phyloP scores from a whole-genome alignment of 768 basidiomycete genomes.

The Tricholoma terreum region DNA sequence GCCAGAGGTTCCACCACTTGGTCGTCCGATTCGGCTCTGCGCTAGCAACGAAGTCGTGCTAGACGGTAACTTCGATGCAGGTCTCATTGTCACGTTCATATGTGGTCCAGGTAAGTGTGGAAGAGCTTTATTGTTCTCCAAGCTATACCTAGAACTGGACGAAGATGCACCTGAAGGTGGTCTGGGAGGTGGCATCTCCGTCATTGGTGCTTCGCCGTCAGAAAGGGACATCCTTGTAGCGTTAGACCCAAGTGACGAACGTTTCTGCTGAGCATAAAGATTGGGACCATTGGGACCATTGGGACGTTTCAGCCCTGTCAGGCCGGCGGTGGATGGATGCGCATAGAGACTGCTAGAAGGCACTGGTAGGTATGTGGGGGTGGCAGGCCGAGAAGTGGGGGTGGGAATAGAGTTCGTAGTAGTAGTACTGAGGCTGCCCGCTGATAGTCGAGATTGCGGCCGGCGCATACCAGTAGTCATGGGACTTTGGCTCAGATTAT shows the following conservation, averaged over 20 bases:
- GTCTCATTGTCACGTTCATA: conserved; percentile 47
- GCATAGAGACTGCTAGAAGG: conserved; percentile 52
- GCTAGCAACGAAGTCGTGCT: conserved; percentile 32
- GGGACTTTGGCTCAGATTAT: conserved; percentile 40
- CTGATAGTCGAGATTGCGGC: conserved; percentile 73
- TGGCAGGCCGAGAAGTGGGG: conserved; percentile 66
- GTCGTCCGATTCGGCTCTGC: conserved; percentile 49
- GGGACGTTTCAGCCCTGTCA: conserved; percentile 56
- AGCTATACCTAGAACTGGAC: conserved; percentile 24
- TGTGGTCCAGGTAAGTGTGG: conserved; percentile 41
- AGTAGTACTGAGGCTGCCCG: conserved; percentile 45
- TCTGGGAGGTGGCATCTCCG: conserved; percentile 31
- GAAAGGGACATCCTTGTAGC: conserved; percentile 27
- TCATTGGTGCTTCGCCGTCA: conserved; percentile 30
- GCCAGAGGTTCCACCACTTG: conserved; percentile 31
- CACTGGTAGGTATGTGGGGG: conserved; percentile 75
- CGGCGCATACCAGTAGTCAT: conserved; percentile 50
- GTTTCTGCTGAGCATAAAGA: conserved; percentile 45
- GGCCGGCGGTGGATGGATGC: conserved; percentile 36
- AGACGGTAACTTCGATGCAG: conserved; percentile 39
- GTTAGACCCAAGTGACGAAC: conserved; percentile 60
- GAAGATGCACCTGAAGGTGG: conserved; percentile 27
- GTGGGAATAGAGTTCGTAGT: conserved; percentile 65
- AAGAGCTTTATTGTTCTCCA: conserved; percentile 35
- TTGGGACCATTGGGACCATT: conserved; percentile 46